Percentiles rank a stretch among this genome's conserved stretches.
These are phyloP conservation scores for Myxozyma neotropica DNA, from an alignment of 805 yeast genomes.

Conservation along the genomic window DNA sequence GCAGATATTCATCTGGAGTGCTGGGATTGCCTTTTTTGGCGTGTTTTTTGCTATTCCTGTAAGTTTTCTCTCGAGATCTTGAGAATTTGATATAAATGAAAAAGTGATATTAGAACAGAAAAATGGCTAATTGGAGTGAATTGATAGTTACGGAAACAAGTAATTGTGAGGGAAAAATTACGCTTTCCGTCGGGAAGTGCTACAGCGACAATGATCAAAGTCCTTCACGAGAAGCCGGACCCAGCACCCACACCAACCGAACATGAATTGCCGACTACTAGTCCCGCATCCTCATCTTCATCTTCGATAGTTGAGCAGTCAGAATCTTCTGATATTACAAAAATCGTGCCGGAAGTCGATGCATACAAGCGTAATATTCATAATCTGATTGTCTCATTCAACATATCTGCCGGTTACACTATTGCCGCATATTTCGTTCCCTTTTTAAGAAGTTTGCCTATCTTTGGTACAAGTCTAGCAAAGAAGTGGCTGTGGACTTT, in stretches of 20 bases:
- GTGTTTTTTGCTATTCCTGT: conserved; percentile 91
- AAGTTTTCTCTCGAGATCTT: not conserved
- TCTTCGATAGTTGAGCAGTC: not conserved
- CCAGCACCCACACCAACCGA: conserved; percentile 17
- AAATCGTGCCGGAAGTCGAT: conserved; percentile 23
- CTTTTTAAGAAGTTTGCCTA: conserved; percentile 63
- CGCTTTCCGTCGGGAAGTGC: conserved; percentile 96
- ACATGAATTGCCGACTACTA: conserved; percentile 23
- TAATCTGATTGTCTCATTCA: conserved; percentile 63
- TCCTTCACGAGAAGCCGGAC: conserved; percentile 66
- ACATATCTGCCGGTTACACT: conserved; percentile 72
- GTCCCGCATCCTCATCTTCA: not conserved
- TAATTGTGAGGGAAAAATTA: conserved; percentile 80
- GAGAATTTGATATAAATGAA: not conserved
- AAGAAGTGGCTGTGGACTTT: conserved; percentile 74
- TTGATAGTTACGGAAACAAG: conserved; percentile 73
- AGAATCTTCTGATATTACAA: conserved; percentile 14
- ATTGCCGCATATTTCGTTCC: conserved; percentile 74
- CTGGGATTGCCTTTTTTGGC: conserved; percentile 89
- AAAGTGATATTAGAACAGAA: not conserved
- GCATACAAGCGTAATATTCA: conserved; percentile 55
- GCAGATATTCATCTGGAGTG: conserved; percentile 77
- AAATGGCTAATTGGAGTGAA: too few species aligned
- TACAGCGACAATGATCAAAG: conserved; percentile 89
- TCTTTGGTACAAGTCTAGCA: conserved; percentile 71